Percentiles rank a stretch among this genome's conserved stretches.
phyloP scores from a whole-genome alignment of 2,329 filamentous ascomycete species.

The Nothophaeocryptopus gaeumannii region DNA sequence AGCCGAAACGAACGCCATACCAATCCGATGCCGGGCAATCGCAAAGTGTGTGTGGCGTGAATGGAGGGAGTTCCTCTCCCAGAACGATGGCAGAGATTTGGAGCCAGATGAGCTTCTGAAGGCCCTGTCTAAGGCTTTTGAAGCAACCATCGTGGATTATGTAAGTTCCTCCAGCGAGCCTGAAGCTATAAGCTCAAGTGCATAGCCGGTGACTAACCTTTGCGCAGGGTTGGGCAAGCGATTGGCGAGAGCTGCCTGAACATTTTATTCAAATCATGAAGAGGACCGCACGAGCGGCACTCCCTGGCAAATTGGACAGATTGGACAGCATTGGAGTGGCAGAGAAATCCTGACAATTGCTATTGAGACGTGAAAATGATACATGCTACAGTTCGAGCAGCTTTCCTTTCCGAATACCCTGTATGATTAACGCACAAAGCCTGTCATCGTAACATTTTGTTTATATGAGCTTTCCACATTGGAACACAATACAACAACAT shows the following conservation, averaged over 20 bases:
- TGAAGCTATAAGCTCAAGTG: too few relatives aligned
- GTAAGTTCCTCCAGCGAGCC: neutral
- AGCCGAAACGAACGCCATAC: neutral
- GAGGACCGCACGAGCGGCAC: conserved; percentile 1
- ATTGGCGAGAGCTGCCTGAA: conserved; percentile 2
- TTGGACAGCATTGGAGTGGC: too few relatives aligned
- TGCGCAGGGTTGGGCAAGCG: conserved; percentile 1
- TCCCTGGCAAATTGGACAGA: too few relatives aligned
- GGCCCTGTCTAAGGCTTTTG: conserved; percentile 4
- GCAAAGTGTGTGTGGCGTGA: conserved; percentile 19
- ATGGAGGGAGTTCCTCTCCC: conserved; percentile 13
- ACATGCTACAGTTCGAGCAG: too few relatives aligned
- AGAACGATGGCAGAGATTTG: conserved; percentile 5
- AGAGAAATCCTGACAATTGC: too few relatives aligned
- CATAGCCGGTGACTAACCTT: too few relatives aligned
- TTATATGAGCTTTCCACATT: too few relatives aligned
- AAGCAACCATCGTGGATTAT: conserved; percentile 10
- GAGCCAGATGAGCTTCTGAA: conserved; percentile 6
- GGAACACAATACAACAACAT: too few relatives aligned
- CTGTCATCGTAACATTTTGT: too few relatives aligned
- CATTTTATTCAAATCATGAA: conserved; percentile 6
- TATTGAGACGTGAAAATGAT: too few relatives aligned
- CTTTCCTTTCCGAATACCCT: too few relatives aligned
- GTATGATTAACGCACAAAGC: too few relatives aligned
- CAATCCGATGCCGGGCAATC: conserved; percentile 15